Percentiles rank a stretch among this genome's conserved stretches.
These are phyloP conservation scores for Raffaelea albimanens DNA, from an alignment of 2,329 filamentous ascomycete species.

Conservation along the genomic window DNA sequence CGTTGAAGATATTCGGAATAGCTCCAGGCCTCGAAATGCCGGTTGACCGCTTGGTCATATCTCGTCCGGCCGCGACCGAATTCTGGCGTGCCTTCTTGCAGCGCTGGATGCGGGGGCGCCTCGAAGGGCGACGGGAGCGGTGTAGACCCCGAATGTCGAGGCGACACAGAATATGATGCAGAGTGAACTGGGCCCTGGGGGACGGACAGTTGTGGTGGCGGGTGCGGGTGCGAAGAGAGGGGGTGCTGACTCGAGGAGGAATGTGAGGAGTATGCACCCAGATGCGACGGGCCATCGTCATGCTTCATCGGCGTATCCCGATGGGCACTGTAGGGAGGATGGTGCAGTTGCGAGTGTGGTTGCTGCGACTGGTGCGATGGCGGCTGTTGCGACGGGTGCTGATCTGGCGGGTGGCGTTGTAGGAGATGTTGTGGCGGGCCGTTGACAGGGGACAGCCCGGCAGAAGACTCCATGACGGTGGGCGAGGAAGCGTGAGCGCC, in stretches of 20 bases:
- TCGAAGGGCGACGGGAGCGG: constrained; percentile 37
- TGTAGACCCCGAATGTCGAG: constrained; percentile 34
- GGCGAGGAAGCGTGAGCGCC: constrained; percentile 34
- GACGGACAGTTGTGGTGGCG: constrained; percentile 15
- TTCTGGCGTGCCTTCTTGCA: constrained; percentile 28
- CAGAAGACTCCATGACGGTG: constrained; percentile 24
- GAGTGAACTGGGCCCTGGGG: constrained; percentile 39
- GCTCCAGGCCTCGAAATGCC: constrained; percentile 42
- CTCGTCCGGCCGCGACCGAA: constrained; percentile 5
- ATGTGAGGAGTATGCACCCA: constrained; percentile 4
- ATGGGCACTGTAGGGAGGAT: constrained; percentile 22
- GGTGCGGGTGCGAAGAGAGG: not conserved
- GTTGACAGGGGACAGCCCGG: not conserved
- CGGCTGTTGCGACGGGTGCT: constrained; percentile 26
- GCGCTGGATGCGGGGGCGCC: constrained; percentile 28
- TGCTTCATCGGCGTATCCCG: not conserved
- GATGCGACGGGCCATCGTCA: constrained; percentile 3
- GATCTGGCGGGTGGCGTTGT: constrained; percentile 4
- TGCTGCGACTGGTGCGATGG: constrained; percentile 25
- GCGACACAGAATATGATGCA: constrained; percentile 37
- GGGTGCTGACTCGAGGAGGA: constrained; percentile 24
- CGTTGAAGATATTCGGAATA: constrained; percentile 43
- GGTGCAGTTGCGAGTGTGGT: constrained; percentile 18
- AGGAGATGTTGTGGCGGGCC: not conserved
- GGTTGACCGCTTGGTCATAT: constrained; percentile 25